phyloP scores from a whole-genome alignment of 495 filamentous ascomycete species.

The Xylaria nigripes region DNA sequence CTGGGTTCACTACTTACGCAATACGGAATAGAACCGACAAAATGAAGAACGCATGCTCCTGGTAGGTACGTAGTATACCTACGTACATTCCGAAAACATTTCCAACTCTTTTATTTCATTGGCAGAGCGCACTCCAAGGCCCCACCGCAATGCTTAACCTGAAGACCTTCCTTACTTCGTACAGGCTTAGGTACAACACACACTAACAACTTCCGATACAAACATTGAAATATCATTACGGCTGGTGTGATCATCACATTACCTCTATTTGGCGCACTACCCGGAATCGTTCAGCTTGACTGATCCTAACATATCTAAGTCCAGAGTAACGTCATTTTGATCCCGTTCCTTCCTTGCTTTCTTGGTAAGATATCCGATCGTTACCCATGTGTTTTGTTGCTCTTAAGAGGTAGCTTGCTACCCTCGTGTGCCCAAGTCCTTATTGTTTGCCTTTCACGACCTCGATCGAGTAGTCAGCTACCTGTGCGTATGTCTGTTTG shows the following conservation, averaged over 20 bases:
- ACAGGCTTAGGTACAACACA: background rate
- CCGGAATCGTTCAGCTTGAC: background rate
- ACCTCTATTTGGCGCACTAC: background rate
- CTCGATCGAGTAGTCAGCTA: background rate
- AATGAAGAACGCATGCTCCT: too few species aligned
- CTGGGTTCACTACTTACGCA: too few species aligned
- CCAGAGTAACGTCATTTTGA: background rate
- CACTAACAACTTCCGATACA: background rate
- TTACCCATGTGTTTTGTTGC: background rate
- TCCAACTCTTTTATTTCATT: too few species aligned
- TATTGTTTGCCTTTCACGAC: background rate
- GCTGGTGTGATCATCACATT: background rate
- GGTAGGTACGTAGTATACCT: too few species aligned
- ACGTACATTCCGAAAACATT: too few species aligned
- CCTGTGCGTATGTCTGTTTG: background rate
- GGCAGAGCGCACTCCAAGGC: too few species aligned
- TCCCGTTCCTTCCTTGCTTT: background rate
- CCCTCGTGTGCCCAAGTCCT: background rate
- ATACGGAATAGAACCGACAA: too few species aligned
- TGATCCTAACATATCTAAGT: background rate
- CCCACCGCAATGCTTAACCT: too few species aligned
- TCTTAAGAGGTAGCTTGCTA: slow-evolving; percentile 1
- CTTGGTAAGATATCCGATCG: background rate
- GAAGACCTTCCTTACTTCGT: too few species aligned
- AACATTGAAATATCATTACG: background rate